Evolutionary conservation across 2,329 filamentous ascomycete genomes (phyloP).

Genomic region (Colletotrichum plurivorum): DNA sequence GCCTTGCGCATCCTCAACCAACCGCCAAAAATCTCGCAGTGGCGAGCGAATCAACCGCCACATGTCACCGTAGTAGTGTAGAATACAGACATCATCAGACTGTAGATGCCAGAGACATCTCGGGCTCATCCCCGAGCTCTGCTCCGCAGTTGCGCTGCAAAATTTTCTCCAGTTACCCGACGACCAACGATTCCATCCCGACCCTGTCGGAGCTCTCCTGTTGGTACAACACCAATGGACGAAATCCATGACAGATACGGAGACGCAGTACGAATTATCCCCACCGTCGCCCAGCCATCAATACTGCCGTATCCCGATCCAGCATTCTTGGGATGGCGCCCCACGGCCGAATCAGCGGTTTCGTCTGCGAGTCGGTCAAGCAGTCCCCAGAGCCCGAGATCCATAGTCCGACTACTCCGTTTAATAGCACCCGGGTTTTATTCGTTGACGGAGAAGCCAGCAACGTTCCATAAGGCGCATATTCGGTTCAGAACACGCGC

Average conservation of each 20-base stretch:
- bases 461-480: constrained; percentile 13
- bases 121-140: constrained; percentile 5
- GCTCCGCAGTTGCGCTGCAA: neutral
- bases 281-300: constrained; percentile 25
- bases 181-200: neutral
- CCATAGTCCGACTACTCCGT: neutral
- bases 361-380: neutral
- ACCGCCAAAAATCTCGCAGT: neutral
- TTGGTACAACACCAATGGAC: neutral
- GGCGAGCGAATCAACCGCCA: neutral
- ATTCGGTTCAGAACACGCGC: neutral
- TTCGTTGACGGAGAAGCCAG: constrained; percentile 2
- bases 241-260: neutral
- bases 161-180: neutral
- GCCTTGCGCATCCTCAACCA: neutral
- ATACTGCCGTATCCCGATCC: constrained; percentile 33
- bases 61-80: neutral
- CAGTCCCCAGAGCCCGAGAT: neutral
- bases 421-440: constrained; percentile 2
- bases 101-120: neutral
- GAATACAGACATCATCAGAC: neutral
- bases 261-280: constrained; percentile 7
- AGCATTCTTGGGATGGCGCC: constrained; percentile 18
- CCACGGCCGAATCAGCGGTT: constrained; percentile 13
- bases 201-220: constrained; percentile 5